These are phyloP conservation scores for Ophiosphaerella korrae DNA, from an alignment of 2,329 filamentous ascomycete species.

Conservation along the genomic window DNA sequence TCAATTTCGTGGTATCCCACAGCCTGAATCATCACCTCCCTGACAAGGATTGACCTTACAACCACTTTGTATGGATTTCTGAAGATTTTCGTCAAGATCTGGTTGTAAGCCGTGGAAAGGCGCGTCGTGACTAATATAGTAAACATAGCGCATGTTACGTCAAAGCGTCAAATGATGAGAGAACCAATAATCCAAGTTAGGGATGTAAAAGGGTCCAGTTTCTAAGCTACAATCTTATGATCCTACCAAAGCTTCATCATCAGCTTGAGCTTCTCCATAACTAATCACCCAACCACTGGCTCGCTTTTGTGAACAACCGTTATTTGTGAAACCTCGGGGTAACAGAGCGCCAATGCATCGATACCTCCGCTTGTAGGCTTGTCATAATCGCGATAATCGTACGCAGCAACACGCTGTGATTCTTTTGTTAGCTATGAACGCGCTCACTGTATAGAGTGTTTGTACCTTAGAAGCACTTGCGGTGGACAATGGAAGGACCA, in stretches of 20 bases:
- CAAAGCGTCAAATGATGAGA: too few species aligned
- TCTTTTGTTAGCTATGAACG: conserved; percentile 25
- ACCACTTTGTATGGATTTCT: too few species aligned
- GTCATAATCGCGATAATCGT: conserved; percentile 42
- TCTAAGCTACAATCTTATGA: conserved; percentile 50
- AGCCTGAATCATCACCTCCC: too few species aligned
- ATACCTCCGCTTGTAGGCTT: conserved; percentile 47
- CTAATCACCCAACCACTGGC: conserved; percentile 45
- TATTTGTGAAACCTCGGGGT: conserved; percentile 39
- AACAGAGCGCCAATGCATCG: conserved; percentile 44
- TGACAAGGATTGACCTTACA: too few species aligned
- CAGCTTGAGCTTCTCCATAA: conserved; percentile 45
- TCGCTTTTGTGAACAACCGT: conserved; percentile 48
- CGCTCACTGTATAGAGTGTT: conserved; percentile 1
- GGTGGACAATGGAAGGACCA: conserved; percentile 98
- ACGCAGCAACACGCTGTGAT: conserved; percentile 41
- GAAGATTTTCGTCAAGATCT: too few species aligned
- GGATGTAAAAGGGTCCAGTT: conserved; percentile 43
- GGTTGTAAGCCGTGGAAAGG: too few species aligned
- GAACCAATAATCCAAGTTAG: conserved; percentile 9
- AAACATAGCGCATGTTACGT: too few species aligned
- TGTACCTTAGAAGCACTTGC: conserved; percentile 99
- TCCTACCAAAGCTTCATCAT: conserved; percentile 38
- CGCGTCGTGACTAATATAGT: too few species aligned
- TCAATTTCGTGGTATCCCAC: too few species aligned